Conservation (phyloP, 176 grass and related monocot species). For the Puya raimondii region DNA sequence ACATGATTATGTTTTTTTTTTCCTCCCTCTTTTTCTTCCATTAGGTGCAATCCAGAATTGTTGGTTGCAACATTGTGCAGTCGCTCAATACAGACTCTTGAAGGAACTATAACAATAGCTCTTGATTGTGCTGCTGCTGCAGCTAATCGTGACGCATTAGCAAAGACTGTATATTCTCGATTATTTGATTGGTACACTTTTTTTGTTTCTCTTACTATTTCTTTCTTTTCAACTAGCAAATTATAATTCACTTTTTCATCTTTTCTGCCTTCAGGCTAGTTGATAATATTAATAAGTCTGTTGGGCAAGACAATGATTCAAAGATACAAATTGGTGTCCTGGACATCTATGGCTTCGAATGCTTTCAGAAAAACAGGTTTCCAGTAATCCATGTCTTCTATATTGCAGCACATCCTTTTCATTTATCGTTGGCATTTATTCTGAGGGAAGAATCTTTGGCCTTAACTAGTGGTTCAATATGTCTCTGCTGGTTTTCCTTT, state of each 20-base stretch:
- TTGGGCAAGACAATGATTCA: conserved; percentile 88
- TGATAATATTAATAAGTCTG: conserved; percentile 96
- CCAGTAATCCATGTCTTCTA: not conserved
- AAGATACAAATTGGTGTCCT: conserved; percentile 94
- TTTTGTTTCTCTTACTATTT: conserved; percentile 14
- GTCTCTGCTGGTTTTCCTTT: too few species aligned
- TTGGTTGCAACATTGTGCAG: conserved; percentile 72
- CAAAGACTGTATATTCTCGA: conserved; percentile 95
- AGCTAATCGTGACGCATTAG: conserved; percentile 84
- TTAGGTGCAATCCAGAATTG: conserved; percentile 76
- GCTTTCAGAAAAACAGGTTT: conserved; percentile 94
- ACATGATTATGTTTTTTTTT: conserved; percentile 6
- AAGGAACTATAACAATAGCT: conserved; percentile 86
- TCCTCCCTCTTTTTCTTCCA: conserved; percentile 21
- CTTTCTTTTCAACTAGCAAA: not conserved
- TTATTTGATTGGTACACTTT: conserved; percentile 86
- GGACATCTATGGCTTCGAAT: conserved; percentile 99
- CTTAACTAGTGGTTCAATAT: not conserved
- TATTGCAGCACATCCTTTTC: not conserved
- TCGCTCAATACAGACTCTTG: conserved; percentile 82
- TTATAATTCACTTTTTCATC: not conserved
- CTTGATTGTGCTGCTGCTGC: conserved; percentile 75
- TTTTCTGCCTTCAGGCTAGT: conserved; percentile 58
- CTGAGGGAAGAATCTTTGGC: not conserved
- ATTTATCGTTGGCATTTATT: not conserved